A percentile compares a stretch with the other conserved stretches of the same genome.
Evolutionary conservation across 345 rosid genomes (phyloP).

Genomic region (Boechera retrofracta): DNA sequence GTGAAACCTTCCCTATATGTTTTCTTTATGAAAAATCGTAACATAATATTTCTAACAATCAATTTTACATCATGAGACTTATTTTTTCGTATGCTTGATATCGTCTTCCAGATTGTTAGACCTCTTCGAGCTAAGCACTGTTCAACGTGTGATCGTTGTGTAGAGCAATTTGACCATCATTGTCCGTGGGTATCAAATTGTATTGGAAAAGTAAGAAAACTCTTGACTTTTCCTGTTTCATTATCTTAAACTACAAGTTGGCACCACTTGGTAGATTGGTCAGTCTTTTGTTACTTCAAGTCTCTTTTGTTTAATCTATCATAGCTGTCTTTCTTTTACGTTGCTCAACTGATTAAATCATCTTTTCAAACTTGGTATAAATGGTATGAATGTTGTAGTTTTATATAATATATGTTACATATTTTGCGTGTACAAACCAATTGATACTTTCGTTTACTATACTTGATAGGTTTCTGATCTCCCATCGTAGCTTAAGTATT

Average conservation of each 20-base stretch:
- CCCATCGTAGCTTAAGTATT: not conserved
- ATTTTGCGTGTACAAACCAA: too few relatives aligned
- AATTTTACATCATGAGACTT: constrained; percentile 15
- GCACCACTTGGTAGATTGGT: not conserved
- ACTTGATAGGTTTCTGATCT: constrained; percentile 13
- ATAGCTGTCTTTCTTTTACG: too few relatives aligned
- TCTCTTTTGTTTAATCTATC: too few relatives aligned
- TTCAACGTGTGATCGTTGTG: constrained; percentile 87
- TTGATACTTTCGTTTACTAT: too few relatives aligned
- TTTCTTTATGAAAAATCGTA: not conserved
- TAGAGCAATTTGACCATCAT: constrained; percentile 97
- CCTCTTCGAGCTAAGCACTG: constrained; percentile 98
- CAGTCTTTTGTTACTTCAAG: not conserved
- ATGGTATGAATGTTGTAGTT: too few relatives aligned
- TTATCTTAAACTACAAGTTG: not conserved
- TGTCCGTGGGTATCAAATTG: constrained; percentile 98
- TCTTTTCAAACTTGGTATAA: too few relatives aligned
- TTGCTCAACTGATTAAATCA: too few relatives aligned
- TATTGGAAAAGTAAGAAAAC: constrained; percentile 75
- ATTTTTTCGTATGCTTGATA: constrained; percentile 8
- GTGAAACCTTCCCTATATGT: constrained; percentile 3
- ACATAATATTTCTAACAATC: constrained; percentile 4
- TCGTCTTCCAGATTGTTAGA: constrained; percentile 68
- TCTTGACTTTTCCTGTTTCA: not conserved
- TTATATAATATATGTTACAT: too few relatives aligned